phyloP scores from a whole-genome alignment of 305 asterid genomes.

The Solanum aculeatissimum region DNA sequence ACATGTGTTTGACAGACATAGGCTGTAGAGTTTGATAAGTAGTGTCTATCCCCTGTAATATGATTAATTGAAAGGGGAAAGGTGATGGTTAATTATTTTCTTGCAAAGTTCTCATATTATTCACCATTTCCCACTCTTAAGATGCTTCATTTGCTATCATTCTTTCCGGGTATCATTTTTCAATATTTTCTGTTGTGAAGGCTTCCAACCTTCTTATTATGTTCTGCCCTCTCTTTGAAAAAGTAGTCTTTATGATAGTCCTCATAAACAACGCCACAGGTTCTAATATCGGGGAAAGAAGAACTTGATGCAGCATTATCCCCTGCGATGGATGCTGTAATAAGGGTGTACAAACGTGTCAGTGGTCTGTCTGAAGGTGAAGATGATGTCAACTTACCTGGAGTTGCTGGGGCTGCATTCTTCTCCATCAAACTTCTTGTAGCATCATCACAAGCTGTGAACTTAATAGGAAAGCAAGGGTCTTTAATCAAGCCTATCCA shows the following conservation, averaged over 20 bases:
- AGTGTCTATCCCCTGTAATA: not conserved
- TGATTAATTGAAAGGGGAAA: not conserved
- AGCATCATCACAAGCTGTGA: constrained; percentile 63
- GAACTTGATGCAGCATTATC: constrained; percentile 63
- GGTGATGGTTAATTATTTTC: not conserved
- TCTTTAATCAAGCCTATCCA: constrained; percentile 69
- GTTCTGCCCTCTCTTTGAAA: not conserved
- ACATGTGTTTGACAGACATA: not conserved
- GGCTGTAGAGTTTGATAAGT: not conserved
- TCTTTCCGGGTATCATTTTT: not conserved
- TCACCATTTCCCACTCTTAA: not conserved
- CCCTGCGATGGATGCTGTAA: constrained; percentile 76
- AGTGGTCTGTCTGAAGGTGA: constrained; percentile 53
- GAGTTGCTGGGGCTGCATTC: constrained; percentile 31
- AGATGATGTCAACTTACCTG: constrained; percentile 24
- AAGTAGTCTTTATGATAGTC: not conserved
- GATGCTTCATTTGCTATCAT: not conserved
- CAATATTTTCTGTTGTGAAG: not conserved
- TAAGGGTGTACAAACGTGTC: constrained; percentile 62
- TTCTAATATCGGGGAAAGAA: constrained; percentile 82
- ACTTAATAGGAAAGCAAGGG: constrained; percentile 84
- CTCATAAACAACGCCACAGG: constrained; percentile 30
- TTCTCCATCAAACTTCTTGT: constrained; percentile 46
- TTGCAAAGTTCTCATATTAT: not conserved
- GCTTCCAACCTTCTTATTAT: not conserved